These are phyloP conservation scores for Cordyceps fumosorosea DNA, from an alignment of 2,329 filamentous ascomycete genomes.

Conservation along the genomic window DNA sequence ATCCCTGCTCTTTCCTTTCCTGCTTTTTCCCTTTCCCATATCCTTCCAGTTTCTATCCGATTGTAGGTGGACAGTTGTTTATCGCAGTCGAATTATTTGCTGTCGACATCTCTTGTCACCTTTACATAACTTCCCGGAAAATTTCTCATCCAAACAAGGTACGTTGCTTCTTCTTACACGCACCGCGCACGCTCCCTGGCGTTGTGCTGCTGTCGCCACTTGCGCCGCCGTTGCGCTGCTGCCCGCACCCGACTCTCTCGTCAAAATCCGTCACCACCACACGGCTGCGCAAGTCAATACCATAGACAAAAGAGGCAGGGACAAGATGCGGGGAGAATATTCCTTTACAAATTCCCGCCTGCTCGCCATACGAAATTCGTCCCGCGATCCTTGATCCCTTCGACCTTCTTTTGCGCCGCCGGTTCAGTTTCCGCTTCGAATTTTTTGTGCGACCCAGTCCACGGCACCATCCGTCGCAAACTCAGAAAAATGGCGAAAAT, in stretches of 20 bases:
- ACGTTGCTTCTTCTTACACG: conserved; percentile 3
- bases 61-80: conserved; percentile 12
- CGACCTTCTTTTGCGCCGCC: background rate
- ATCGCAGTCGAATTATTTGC: conserved; percentile 5
- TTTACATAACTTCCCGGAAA: background rate
- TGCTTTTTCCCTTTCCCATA: conserved; percentile 3
- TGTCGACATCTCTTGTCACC: background rate
- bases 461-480: background rate
- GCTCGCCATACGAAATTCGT: background rate
- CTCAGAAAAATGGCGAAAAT: background rate
- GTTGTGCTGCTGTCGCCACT: conserved; percentile 2
- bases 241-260: conserved; percentile 1
- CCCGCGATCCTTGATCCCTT: background rate
- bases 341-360: background rate
- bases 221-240: conserved; percentile 7
- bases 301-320: background rate
- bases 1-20: conserved; percentile 4
- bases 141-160: background rate
- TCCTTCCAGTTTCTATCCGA: conserved; percentile 2
- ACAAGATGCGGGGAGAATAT: background rate
- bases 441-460: conserved; percentile 1
- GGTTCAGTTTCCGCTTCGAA: background rate
- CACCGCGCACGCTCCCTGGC: background rate
- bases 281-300: background rate
- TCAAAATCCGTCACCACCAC: background rate